Percentiles rank a stretch among this genome's conserved stretches.
Evolutionary conservation across 805 yeast genomes (phyloP).

Genomic region (Helenozyma rhizophorensis): DNA sequence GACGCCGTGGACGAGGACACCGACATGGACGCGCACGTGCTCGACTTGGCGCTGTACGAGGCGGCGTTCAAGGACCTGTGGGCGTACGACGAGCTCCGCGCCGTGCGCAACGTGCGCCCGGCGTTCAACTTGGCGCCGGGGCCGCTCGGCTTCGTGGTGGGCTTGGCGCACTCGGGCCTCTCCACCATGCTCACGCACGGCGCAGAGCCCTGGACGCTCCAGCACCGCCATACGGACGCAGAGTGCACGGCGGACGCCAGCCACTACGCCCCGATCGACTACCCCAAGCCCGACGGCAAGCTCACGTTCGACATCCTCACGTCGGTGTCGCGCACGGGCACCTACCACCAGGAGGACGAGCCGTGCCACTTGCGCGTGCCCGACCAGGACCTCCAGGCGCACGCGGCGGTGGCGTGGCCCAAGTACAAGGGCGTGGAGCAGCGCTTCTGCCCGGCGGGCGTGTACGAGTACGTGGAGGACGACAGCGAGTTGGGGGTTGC

Average conservation of each 20-base stretch:
- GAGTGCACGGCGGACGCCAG: conserved; percentile 65
- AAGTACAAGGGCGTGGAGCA: conserved; percentile 83
- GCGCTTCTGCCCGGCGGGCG: conserved; percentile 98
- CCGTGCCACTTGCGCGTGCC: conserved; percentile 73
- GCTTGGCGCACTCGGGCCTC: conserved; percentile 78
- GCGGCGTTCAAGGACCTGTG: conserved; percentile 68
- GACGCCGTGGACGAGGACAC: conserved; percentile 42
- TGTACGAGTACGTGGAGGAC: conserved; percentile 86
- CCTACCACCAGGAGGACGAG: conserved; percentile 93
- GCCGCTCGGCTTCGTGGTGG: conserved; percentile 74
- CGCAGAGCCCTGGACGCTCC: conserved; percentile 81
- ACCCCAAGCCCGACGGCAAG: conserved; percentile 95
- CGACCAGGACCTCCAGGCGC: conserved; percentile 59
- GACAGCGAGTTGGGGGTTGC: conserved; percentile 61
- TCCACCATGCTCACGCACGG: conserved; percentile 79
- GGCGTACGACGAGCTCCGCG: conserved; percentile 78
- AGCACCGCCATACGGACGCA: conserved; percentile 67
- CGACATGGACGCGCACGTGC: conserved; percentile 36
- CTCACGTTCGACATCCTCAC: conserved; percentile 89
- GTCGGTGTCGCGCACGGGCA: conserved; percentile 94
- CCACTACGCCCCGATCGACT: conserved; percentile 65
- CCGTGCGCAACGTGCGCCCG: conserved; percentile 89
- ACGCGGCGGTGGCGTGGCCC: conserved; percentile 67
- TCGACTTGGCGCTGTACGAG: conserved; percentile 59
- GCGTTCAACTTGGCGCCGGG: conserved; percentile 56